Base-by-base conservation (phyloP, 805 yeast genomes). In the Candida fluviatilis region DNA sequence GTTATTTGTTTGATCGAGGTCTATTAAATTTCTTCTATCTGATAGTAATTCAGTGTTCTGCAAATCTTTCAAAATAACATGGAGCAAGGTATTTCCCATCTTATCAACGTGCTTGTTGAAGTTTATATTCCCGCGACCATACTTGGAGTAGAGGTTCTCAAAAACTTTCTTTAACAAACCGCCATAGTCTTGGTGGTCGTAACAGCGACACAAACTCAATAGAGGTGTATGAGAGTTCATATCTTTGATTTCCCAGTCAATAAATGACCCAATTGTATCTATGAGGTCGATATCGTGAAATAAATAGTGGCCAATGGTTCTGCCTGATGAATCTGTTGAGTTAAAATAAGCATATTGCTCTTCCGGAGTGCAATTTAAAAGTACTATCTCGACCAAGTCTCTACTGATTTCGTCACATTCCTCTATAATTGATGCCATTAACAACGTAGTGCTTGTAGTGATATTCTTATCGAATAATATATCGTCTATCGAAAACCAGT, bases 31-130 rank as follows among this genome's bases (percentile, higher is more conserved):
- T 17, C 32, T 8, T 21, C 59, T 52, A 15, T 41, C 36, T 10
- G 49, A 19, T 18, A 65, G 50, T 13, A 67, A 35, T 13, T 46
- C 32, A 0, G 69, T 55, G 26, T 47, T 51, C 2, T 50, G 39
- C 19, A 85, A 57, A 12, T 74, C 71, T 11, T 72, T 71, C 35
- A 75, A 73, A 21, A 87, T 62, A 2, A 84, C 73, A 58, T 91
- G 98, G 23, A 91, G 61, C 3, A 91, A 52, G 0, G 93, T 79
- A 53, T 89, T 88, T 0, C 91, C 91, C 39, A 76, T 73, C 16
- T 55, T 58, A 52, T 91, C 97, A 5, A 77, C 62, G 53, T 91
- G 97, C 19, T 78, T 80, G 31, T 64, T 64, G 43, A 75, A 72
- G 42, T 75, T 65, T 35, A 80, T 66, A 3, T 52, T 49, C 2